Base-by-base conservation (phyloP, 2,329 filamentous ascomycete species). In the Nemania sp. region DNA sequence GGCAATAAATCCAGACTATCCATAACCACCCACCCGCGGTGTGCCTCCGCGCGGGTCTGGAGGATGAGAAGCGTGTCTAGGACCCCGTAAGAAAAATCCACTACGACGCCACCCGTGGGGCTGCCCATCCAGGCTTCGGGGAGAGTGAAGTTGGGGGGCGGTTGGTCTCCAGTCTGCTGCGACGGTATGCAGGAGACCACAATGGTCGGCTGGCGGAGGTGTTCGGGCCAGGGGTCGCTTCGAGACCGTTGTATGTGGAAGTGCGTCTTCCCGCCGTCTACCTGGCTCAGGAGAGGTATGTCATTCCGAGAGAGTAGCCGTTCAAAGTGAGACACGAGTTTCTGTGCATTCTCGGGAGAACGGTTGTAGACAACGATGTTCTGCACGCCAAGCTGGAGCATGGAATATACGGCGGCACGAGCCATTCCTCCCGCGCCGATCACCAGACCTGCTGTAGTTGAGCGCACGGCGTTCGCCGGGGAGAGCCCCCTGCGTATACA, bases 121-220 rank as follows among this genome's bases (percentile, higher is more conserved):
- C 90, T 94, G 26, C 85, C 83, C 53, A 94, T 83, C 92, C 92
- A 95, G 29, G 88, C 83, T 8, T 82, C 77, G 0, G 92, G 92
- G 62, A 93, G 84, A 11, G 87, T 88, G 69, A 94, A 92, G 69
- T 93, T 86, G 0, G 92, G 89, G 1, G 90, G 88, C 0, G 89
- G 88, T 3, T 83, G 83, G 60, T 88, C 86, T 10, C 88, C 87
- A 18, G 92, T 86, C 2, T 86, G 85, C 70, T 93, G 89, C 0
- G 90, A 90, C 0, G 92, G 91, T 15, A 95, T 92, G 72, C 91
- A 93, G 0, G 90, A 93, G 0, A 93, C 86, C 27, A 94, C 89
- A 73, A 94, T 90, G 1, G 91, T 93, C 0, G 92, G 92, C 11
- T 86, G 84, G 11, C 85, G 86, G 70, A 87, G 89, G 2, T 83